Evolutionary conservation across 139 green algal species (phyloP).

Genomic region (Edaphochlamys debaryana): DNA sequence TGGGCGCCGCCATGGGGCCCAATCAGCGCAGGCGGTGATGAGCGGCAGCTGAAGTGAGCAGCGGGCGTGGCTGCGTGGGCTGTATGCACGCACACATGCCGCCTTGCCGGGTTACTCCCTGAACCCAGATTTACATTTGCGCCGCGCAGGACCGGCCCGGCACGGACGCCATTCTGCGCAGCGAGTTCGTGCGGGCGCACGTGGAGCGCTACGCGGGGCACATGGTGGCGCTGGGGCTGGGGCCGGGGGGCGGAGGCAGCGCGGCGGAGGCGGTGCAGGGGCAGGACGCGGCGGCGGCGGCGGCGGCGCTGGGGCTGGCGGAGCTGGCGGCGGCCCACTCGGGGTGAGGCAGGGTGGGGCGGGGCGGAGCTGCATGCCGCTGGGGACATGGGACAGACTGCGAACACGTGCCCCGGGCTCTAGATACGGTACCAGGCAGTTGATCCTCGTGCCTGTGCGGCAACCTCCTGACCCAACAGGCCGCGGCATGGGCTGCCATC

Average conservation of each 20-base stretch:
- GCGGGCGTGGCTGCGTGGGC: not conserved
- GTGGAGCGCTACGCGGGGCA: slow-evolving; percentile 60
- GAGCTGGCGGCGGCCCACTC: not conserved
- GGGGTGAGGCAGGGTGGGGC: not conserved
- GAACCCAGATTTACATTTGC: too few species aligned
- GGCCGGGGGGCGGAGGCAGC: not conserved
- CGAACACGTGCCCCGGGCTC: too few species aligned
- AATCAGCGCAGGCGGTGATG: not conserved
- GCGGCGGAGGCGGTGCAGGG: not conserved
- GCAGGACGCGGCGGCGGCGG: not conserved
- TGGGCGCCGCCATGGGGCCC: too few species aligned
- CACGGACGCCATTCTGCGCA: slow-evolving; percentile 56
- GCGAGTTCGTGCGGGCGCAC: slow-evolving; percentile 53
- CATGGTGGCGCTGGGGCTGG: slow-evolving; percentile 43
- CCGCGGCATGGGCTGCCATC: not conserved
- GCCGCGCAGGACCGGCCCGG: slow-evolving; percentile 55
- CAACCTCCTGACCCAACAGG: not conserved
- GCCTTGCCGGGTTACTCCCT: too few species aligned
- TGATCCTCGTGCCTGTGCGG: too few species aligned
- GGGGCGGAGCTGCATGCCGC: too few species aligned
- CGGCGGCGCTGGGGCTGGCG: slow-evolving; percentile 21
- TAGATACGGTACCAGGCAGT: too few species aligned
- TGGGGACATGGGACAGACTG: too few species aligned
- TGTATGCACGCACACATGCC: not conserved
- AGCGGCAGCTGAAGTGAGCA: too few species aligned